Evolutionary conservation across 2,329 filamentous ascomycete genomes (phyloP).

Genomic region (Calonectria naviculata): DNA sequence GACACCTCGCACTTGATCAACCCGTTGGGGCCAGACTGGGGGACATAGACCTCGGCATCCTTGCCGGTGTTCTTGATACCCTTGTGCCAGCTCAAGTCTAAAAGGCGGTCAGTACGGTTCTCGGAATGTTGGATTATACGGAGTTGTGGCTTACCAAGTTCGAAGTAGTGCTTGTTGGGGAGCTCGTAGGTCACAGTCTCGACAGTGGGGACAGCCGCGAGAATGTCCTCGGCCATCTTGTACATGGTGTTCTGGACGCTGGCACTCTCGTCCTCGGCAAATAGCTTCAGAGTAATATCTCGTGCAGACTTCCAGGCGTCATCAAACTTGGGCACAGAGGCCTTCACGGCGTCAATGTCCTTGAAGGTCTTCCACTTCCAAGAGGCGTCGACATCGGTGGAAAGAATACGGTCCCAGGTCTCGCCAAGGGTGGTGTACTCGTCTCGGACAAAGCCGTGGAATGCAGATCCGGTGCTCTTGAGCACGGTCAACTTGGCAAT

Average conservation of each 20-base stretch:
- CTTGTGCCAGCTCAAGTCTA: constrained; percentile 97
- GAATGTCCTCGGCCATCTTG: constrained; percentile 93
- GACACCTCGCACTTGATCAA: constrained; percentile 94
- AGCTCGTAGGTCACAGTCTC: constrained; percentile 83
- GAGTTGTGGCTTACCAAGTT: constrained; percentile 76
- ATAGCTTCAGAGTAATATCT: constrained; percentile 88
- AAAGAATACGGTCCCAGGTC: constrained; percentile 94
- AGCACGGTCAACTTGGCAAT: constrained; percentile 88
- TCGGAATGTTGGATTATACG: not conserved
- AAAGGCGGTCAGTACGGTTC: constrained; percentile 27
- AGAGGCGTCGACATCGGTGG: constrained; percentile 87
- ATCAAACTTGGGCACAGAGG: constrained; percentile 76
- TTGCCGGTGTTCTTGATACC: constrained; percentile 93
- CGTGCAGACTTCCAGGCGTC: constrained; percentile 82
- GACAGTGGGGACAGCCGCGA: constrained; percentile 78
- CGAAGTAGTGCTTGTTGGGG: constrained; percentile 99
- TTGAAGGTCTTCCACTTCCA: constrained; percentile 88
- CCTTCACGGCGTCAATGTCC: constrained; percentile 73
- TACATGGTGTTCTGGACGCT: constrained; percentile 99
- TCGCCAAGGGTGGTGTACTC: constrained; percentile 93
- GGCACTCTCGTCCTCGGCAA: constrained; percentile 89
- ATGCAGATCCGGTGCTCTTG: constrained; percentile 96
- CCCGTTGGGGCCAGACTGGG: constrained; percentile 92
- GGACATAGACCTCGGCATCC: constrained; percentile 94
- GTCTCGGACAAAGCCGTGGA: constrained; percentile 93